Percentiles rank a stretch among this genome's conserved stretches.
Conservation (phyloP, 768 basidiomycete genomes). For the Trametes cubensis region DNA sequence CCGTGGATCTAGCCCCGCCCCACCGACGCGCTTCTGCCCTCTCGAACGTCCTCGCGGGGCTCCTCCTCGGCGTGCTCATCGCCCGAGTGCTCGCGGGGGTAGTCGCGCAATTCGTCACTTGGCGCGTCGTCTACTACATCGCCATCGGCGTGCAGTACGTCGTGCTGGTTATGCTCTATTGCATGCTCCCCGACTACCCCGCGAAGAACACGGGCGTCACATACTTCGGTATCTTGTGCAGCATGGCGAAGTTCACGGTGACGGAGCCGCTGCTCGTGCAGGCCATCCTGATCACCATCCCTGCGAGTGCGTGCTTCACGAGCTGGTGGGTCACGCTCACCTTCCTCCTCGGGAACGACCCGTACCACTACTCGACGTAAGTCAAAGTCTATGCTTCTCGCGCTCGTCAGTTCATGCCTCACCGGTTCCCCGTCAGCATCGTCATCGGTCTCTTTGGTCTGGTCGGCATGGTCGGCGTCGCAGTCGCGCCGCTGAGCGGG, state of each 20-base stretch:
- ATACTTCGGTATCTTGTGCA: conserved; percentile 69
- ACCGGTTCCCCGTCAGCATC: conserved; percentile 36
- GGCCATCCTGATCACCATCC: conserved; percentile 59
- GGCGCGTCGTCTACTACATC: conserved; percentile 79
- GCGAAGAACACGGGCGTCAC: conserved; percentile 67
- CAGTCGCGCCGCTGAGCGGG: conserved; percentile 70
- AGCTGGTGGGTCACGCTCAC: conserved; percentile 62
- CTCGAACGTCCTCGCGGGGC: conserved; percentile 65
- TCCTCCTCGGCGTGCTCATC: conserved; percentile 74
- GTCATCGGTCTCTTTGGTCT: conserved; percentile 54
- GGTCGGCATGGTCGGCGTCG: conserved; percentile 61
- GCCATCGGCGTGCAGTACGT: conserved; percentile 69
- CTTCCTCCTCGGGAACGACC: conserved; percentile 76
- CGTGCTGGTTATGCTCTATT: conserved; percentile 61
- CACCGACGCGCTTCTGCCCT: conserved; percentile 73
- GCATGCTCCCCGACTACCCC: conserved; percentile 81
- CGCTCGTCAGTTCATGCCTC: not conserved
- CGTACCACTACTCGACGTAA: conserved; percentile 76
- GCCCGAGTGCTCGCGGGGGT: conserved; percentile 77
- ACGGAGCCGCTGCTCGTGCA: conserved; percentile 84
- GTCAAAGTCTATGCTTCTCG: conserved; percentile 18
- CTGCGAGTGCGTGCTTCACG: conserved; percentile 57
- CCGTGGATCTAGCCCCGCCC: conserved; percentile 81
- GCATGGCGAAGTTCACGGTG: conserved; percentile 75
- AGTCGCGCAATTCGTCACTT: conserved; percentile 70